A percentile compares a stretch with the other conserved stretches of the same genome.
These are phyloP conservation scores for Metrosideros polymorpha DNA, from an alignment of 441 rosid species.

Conservation along the genomic window DNA sequence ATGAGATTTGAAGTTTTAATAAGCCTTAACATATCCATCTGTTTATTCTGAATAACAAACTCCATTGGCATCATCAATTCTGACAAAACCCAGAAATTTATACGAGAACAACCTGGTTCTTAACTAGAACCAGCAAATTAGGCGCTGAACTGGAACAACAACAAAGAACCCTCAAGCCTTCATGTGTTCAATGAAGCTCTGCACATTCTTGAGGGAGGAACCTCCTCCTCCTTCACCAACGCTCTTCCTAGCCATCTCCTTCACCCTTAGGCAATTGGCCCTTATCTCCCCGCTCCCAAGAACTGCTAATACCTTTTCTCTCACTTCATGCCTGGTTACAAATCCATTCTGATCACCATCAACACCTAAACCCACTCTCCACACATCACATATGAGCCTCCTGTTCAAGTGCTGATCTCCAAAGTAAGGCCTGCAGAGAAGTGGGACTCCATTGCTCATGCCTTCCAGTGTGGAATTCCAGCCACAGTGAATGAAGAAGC, in stretches of 20 bases:
- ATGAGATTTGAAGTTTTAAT: too few relatives aligned
- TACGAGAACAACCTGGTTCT: too few relatives aligned
- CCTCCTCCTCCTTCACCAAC: constrained; percentile 22
- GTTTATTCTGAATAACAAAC: too few relatives aligned
- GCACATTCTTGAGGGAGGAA: constrained; percentile 14
- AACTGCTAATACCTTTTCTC: constrained; percentile 1
- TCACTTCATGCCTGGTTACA: constrained; percentile 12
- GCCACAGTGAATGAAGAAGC: constrained; percentile 41
- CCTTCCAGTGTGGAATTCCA: constrained; percentile 51
- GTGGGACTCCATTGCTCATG: constrained; percentile 25
- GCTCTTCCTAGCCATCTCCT: constrained; percentile 13
- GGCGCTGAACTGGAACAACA: background rate
- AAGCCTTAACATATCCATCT: too few relatives aligned
- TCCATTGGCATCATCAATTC: too few relatives aligned
- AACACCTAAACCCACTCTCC: constrained; percentile 19
- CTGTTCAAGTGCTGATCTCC: constrained; percentile 24
- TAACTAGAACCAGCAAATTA: too few relatives aligned
- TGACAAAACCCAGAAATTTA: too few relatives aligned
- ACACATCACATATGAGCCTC: constrained; percentile 12
- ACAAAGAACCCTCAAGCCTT: background rate
- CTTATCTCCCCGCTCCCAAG: background rate
- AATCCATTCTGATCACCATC: background rate
- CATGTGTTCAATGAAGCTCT: constrained; percentile 1
- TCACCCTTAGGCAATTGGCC: constrained; percentile 7
- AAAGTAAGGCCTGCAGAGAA: constrained; percentile 30